These are phyloP conservation scores for Paramecium octaurelia DNA, from an alignment of 73 alveolate species.

Conservation along the genomic window DNA sequence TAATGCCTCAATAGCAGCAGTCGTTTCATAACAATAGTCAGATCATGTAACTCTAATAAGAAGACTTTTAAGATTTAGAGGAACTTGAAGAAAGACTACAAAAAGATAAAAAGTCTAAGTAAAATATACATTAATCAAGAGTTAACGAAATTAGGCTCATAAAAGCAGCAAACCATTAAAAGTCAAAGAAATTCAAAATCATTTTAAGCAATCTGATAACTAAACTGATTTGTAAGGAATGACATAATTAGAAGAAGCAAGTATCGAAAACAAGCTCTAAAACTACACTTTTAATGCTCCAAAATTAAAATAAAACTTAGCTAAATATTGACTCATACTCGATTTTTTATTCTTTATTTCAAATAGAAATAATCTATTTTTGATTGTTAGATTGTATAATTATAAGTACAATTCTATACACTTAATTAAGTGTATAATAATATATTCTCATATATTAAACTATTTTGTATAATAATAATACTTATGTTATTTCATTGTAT, in stretches of 20 bases:
- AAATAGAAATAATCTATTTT: neutral
- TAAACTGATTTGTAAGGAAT: neutral
- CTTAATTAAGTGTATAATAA: neutral
- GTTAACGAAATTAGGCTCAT: neutral
- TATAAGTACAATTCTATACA: neutral
- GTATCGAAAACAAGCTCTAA: neutral
- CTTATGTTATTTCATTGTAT: too few relatives aligned
- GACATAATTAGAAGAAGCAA: neutral
- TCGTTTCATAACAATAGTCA: neutral
- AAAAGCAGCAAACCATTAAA: neutral
- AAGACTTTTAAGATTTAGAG: conserved; percentile 43
- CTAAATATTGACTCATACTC: neutral
- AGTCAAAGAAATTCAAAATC: conserved; percentile 30
- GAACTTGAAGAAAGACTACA: conserved; percentile 18
- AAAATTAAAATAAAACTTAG: neutral
- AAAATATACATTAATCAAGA: neutral
- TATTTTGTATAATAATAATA: too few relatives aligned
- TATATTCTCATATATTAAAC: too few relatives aligned
- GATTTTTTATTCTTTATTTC: neutral
- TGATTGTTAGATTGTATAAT: neutral
- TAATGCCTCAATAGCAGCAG: neutral
- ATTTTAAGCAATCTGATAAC: neutral
- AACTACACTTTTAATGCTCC: neutral
- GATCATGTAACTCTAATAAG: neutral
- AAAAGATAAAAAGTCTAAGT: conserved; percentile 19